Base-by-base conservation (phyloP, 495 filamentous ascomycete genomes). In the Collariella sp. region DNA sequence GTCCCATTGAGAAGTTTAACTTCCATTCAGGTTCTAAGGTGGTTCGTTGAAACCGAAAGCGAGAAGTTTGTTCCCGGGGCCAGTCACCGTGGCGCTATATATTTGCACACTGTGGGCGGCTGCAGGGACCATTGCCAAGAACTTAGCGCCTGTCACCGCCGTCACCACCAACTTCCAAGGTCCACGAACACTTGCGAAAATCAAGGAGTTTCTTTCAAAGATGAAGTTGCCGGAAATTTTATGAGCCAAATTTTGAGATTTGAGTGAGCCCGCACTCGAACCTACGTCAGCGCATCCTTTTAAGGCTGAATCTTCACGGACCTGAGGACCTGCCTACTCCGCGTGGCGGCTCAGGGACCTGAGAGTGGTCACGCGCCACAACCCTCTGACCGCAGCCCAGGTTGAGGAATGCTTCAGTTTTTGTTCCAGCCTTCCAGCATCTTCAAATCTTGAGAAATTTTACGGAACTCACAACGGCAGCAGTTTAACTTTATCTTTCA, bases 301-400 rank as follows among this genome's bases (percentile, higher is more conserved):
- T 7, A 46, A 46, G 45, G 26, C 31, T 42, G 36, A 12, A 15
- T 29, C 20, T 12, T 33, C n/a, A 24, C 1, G 46, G 26, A 16
- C 16, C 46, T n/a, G n/a, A n/a, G n/a, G n/a, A n/a, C n/a, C n/a
- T n/a, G n/a, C n/a, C n/a, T 39, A 29, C 35, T 44, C 3, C 24
- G 38, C 46, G 23, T 56, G 58, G 55, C 55, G 24, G 31, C 29
- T 40, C 9, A 9, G 26, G 48, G n/a, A n/a, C n/a, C n/a, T n/a
- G n/a, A 46, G n/a, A 24, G 31, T 46, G 57, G 56, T 60, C 60
- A 62, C 60, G 60, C 60, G 60, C 44, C 53, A 26, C 48, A 42
- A 46, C 44, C 52, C 19, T 20, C 29, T 36, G 43, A 50, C 46
- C 35, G 5, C 23, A 20, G 38, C 23, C 20, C 26, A 9, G 9